Conservation (phyloP, 2,329 filamentous ascomycete species). For the Exophiala sp. region DNA sequence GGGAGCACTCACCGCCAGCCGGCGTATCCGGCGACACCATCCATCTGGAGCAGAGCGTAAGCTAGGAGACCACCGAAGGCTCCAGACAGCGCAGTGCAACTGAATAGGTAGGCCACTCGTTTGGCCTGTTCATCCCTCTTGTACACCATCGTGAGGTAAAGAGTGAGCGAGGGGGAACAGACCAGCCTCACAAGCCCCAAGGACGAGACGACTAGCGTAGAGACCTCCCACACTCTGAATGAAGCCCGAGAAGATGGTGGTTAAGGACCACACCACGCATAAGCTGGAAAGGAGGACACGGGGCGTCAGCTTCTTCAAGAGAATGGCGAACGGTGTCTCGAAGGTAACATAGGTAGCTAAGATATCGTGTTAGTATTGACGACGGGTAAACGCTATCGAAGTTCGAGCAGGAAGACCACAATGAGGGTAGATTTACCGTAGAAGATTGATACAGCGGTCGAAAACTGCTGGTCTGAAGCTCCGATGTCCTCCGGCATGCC, state of each 20-base stretch:
- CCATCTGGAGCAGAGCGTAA: slow-evolving; percentile 39
- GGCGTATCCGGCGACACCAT: slow-evolving; percentile 41
- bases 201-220: slow-evolving; percentile 38
- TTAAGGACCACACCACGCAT: slow-evolving; percentile 30
- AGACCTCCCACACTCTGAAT: slow-evolving; percentile 31
- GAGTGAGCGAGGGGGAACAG: slow-evolving; percentile 38
- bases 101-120: slow-evolving; percentile 52
- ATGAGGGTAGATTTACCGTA: slow-evolving; percentile 47
- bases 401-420: slow-evolving; percentile 37
- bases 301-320: slow-evolving; percentile 52
- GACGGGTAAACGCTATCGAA: slow-evolving; percentile 37
- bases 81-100: slow-evolving; percentile 26
- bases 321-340: slow-evolving; percentile 66
- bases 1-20: slow-evolving; percentile 31
- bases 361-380: no score
- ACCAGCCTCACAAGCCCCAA: slow-evolving; percentile 37
- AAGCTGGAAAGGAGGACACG: slow-evolving; percentile 32
- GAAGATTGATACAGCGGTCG: slow-evolving; percentile 45
- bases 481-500: slow-evolving; percentile 44
- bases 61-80: slow-evolving; percentile 27
- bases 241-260: slow-evolving; percentile 35
- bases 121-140: slow-evolving; percentile 43
- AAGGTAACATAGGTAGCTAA: slow-evolving; percentile 51
- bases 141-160: slow-evolving; percentile 40
- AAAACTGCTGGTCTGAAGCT: slow-evolving; percentile 34